Conservation (phyloP, 768 basidiomycete genomes). For the Russula virescens region DNA sequence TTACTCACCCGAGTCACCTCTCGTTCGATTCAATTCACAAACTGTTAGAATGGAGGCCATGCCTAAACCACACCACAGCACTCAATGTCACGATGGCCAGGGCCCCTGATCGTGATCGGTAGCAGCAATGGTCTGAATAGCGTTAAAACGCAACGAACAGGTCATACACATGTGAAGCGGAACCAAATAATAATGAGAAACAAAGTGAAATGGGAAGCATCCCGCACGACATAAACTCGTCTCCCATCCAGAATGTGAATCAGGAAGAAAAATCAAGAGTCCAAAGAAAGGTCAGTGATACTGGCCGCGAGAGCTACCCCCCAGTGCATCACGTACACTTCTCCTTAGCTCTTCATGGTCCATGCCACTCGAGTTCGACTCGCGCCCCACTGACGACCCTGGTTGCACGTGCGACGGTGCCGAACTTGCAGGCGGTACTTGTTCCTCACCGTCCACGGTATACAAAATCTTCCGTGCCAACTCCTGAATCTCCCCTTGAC, state of each 20-base stretch:
- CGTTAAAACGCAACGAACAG: background rate
- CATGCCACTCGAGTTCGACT: constrained; percentile 40
- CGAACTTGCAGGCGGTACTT: constrained; percentile 52
- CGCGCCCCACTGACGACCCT: constrained; percentile 61
- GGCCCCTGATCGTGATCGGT: background rate
- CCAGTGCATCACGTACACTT: constrained; percentile 79
- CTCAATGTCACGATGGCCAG: background rate
- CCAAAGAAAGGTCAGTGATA: constrained; percentile 15
- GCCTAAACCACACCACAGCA: background rate
- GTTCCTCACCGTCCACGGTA: constrained; percentile 75
- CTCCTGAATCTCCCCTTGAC: constrained; percentile 85
- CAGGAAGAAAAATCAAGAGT: background rate
- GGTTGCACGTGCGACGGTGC: constrained; percentile 63
- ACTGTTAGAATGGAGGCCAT: no score
- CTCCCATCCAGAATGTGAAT: background rate
- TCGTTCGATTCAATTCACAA: background rate
- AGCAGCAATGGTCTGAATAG: background rate
- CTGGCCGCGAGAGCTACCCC: constrained; percentile 49
- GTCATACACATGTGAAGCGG: constrained; percentile 16
- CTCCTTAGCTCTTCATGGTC: constrained; percentile 78
- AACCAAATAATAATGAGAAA: constrained; percentile 13
- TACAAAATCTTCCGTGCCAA: constrained; percentile 83
- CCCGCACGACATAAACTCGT: background rate
- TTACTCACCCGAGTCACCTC: background rate
- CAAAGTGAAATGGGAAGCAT: background rate